Percentiles rank a stretch among this genome's conserved stretches.
phyloP scores from a whole-genome alignment of 1,284 basidiomycete genomes.

The Cryptococcus floricola region DNA sequence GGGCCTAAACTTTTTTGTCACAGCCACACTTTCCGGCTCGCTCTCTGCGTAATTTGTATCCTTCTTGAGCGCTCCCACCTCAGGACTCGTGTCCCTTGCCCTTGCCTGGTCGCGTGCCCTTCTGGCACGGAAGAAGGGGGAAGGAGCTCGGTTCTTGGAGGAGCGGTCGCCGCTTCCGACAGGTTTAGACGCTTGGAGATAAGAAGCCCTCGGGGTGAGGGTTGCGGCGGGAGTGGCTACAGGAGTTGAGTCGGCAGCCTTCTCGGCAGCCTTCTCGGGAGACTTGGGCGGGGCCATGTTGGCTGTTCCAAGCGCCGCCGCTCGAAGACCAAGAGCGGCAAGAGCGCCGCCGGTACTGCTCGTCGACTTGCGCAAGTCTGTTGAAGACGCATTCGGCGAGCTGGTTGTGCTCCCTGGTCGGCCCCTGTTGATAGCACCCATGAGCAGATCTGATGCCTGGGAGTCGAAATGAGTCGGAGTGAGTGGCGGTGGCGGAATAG shows the following conservation, averaged over 20 bases:
- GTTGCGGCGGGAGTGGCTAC: constrained; percentile 3
- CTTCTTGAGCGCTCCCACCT: constrained; percentile 63
- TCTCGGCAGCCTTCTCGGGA: constrained; percentile 3
- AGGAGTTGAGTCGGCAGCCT: neutral
- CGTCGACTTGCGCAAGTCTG: constrained; percentile 16
- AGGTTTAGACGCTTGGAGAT: constrained; percentile 33
- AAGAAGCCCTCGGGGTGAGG: constrained; percentile 11
- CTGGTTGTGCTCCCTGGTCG: constrained; percentile 5
- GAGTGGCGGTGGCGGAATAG: neutral
- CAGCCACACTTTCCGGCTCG: constrained; percentile 47
- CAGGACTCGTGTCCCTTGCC: constrained; percentile 63
- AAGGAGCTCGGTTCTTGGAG: constrained; percentile 31
- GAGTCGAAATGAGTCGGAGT: constrained; percentile 4
- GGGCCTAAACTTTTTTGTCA: constrained; percentile 48
- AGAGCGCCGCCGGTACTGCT: constrained; percentile 21
- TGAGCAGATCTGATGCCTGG: constrained; percentile 31
- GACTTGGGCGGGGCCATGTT: constrained; percentile 8
- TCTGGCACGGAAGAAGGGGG: constrained; percentile 47
- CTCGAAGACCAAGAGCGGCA: constrained; percentile 36
- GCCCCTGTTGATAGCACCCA: constrained; percentile 33
- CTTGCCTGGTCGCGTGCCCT: constrained; percentile 38
- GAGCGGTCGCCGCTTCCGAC: constrained; percentile 16
- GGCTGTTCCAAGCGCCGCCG: constrained; percentile 26
- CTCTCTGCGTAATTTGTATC: constrained; percentile 66
- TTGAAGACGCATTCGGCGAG: constrained; percentile 7